Evolutionary conservation across 768 basidiomycete genomes (phyloP), one percentile per base, ranked within the genome.

Genomic region (Fomitopsis pulvina): DNA sequence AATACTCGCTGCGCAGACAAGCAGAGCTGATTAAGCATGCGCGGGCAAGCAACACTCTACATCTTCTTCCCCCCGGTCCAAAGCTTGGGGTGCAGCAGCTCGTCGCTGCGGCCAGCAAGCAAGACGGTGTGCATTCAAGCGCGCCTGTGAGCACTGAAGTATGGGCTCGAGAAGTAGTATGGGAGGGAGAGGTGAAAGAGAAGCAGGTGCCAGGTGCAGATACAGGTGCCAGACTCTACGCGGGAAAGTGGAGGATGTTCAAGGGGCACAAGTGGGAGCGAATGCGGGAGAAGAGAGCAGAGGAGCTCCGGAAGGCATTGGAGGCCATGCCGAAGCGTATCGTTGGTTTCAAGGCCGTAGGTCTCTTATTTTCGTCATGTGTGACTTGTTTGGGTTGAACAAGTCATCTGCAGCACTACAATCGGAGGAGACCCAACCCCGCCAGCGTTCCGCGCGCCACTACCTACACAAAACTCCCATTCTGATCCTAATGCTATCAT

Each of bases 241-340:
- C 83, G 9, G 81, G 74, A 51, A 86, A 78, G 77, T 85, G 81
- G 74, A 72, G 77, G 54, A 92, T 92, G 89, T 92, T 92, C 80
- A 92, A 92, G 74, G 89, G 89, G n/a, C 89, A 92, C 73, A 85
- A 78, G 58, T 90, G 85, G 84, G 85, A 92, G 68, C 77, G 86
- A 29, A 62, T 69, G 55, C 72, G 71, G 56, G 72, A 69, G 50
- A 71, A 72, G 60, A 71, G 70, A 56, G 64, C 68, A 49, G 67
- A 66, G 59, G 76, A 73, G 60, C 78, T 70, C 55, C 68, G 68
- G 48, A 73, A 81, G 44, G 68, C 87, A 50, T 68, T 90, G 74
- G 75, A 79, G 58, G 78, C 81, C 62, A 89, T 90, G 87, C 64
- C 71, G 30, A 74, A 77, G 55, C 78, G 87, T 54, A 73, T 90